phyloP scores from a whole-genome alignment of 208 protist species.

The Trypanosomatidae sp. region DNA sequence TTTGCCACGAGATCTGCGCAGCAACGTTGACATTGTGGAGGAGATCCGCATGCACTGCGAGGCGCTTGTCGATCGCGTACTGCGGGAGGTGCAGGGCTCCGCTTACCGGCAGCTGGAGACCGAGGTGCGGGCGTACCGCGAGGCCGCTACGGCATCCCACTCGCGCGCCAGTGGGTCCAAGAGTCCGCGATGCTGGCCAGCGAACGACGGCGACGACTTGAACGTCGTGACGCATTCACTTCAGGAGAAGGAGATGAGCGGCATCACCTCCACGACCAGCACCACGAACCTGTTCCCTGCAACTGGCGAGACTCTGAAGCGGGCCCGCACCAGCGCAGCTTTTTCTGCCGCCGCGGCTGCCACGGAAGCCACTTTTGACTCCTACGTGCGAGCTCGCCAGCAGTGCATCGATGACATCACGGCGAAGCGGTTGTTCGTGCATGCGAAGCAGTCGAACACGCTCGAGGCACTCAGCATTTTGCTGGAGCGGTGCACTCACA shows the following conservation, averaged over 20 bases:
- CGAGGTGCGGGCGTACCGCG: conserved; percentile 24
- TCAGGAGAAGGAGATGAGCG: background rate
- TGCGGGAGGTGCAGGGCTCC: conserved; percentile 38
- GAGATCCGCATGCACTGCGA: conserved; percentile 77
- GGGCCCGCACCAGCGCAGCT: background rate
- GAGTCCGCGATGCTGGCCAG: background rate
- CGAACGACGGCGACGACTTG: background rate
- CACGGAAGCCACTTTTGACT: conserved; percentile 3
- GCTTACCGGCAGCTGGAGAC: conserved; percentile 21
- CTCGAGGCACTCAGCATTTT: conserved; percentile 74
- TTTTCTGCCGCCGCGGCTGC: background rate
- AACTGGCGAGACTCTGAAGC: background rate
- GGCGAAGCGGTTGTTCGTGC: conserved; percentile 58
- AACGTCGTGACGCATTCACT: background rate
- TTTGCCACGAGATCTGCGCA: conserved; percentile 48
- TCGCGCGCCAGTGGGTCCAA: background rate
- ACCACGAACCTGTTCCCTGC: background rate
- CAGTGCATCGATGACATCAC: conserved; percentile 33
- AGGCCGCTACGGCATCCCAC: conserved; percentile 2
- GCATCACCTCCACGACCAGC: background rate
- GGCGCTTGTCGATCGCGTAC: conserved; percentile 52
- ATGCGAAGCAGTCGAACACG: conserved; percentile 69
- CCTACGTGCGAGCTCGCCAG: conserved; percentile 16
- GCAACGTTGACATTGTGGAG: conserved; percentile 42
- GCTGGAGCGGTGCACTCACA: conserved; percentile 61